Conservation (phyloP, 345 rosid species). For the Linum lewisii region DNA sequence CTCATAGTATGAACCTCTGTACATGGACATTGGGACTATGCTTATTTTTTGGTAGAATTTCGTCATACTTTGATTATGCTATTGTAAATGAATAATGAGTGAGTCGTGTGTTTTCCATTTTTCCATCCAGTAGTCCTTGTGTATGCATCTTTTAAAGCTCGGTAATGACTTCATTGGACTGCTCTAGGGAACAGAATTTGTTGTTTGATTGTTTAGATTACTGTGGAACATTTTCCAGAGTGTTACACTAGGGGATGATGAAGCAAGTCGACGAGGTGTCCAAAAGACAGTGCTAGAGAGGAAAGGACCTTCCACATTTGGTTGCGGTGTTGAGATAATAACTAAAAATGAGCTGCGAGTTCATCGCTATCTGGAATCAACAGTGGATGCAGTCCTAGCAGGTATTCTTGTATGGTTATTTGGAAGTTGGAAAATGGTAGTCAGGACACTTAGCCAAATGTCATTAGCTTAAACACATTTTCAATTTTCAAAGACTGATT, state of each 20-base stretch:
- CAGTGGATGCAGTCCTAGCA: conserved; percentile 76
- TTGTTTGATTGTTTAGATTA: conserved; percentile 5
- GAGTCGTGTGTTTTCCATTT: too few species aligned
- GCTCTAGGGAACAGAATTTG: neutral
- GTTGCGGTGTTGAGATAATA: conserved; percentile 68
- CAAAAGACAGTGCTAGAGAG: conserved; percentile 83
- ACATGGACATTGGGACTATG: too few species aligned
- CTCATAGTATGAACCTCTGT: too few species aligned
- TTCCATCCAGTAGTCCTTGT: too few species aligned
- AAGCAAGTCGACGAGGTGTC: conserved; percentile 76
- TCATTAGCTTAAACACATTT: too few species aligned
- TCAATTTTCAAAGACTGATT: too few species aligned
- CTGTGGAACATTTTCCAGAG: conserved; percentile 32
- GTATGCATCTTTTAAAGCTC: neutral
- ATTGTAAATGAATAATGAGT: too few species aligned
- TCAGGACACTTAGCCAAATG: neutral
- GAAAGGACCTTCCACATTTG: conserved; percentile 79
- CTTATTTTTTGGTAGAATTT: too few species aligned
- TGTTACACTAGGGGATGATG: conserved; percentile 87
- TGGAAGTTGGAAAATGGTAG: neutral
- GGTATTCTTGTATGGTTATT: conserved; percentile 27
- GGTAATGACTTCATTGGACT: neutral
- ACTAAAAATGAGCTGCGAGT: conserved; percentile 78
- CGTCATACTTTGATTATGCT: too few species aligned
- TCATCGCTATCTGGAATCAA: conserved; percentile 81